Evolutionary conservation across 2,329 filamentous ascomycete genomes (phyloP).

Genomic region (Penicillium sp.): DNA sequence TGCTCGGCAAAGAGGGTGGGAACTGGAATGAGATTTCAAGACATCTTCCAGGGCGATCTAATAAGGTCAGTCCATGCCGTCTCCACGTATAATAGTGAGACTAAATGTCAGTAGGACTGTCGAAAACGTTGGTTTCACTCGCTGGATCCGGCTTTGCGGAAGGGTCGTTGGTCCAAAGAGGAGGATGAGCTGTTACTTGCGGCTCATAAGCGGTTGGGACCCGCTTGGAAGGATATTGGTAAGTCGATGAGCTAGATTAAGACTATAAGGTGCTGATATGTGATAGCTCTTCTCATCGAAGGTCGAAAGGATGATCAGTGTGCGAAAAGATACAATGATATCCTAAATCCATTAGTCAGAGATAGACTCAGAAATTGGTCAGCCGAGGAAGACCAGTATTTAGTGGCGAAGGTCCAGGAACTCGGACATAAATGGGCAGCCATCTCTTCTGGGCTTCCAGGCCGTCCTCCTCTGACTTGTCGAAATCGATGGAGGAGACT

Average conservation of each 20-base stretch:
- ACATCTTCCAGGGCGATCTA: neutral
- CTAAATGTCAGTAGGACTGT: neutral
- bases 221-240: slow-evolving; percentile 2
- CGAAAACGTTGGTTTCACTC: slow-evolving; percentile 2
- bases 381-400: slow-evolving; percentile 1
- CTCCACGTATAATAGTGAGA: neutral
- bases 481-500: slow-evolving; percentile 2
- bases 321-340: slow-evolving; percentile 5
- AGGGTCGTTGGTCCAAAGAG: slow-evolving; percentile 1
- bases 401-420: neutral
- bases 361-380: slow-evolving; percentile 1
- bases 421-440: slow-evolving; percentile 3
- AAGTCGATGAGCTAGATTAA: neutral
- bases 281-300: slow-evolving; percentile 1
- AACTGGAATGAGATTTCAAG: slow-evolving; percentile 1
- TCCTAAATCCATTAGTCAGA: slow-evolving; percentile 1
- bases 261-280: neutral
- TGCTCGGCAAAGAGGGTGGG: neutral
- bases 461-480: slow-evolving; percentile 2
- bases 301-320: slow-evolving; percentile 4
- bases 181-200: slow-evolving; percentile 1
- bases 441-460: slow-evolving; percentile 1
- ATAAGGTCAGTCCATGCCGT: neutral
- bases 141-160: neutral
- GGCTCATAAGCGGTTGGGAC: neutral